phyloP scores from a whole-genome alignment of 805 yeast species.

The Yamadazyma ubonensis region DNA sequence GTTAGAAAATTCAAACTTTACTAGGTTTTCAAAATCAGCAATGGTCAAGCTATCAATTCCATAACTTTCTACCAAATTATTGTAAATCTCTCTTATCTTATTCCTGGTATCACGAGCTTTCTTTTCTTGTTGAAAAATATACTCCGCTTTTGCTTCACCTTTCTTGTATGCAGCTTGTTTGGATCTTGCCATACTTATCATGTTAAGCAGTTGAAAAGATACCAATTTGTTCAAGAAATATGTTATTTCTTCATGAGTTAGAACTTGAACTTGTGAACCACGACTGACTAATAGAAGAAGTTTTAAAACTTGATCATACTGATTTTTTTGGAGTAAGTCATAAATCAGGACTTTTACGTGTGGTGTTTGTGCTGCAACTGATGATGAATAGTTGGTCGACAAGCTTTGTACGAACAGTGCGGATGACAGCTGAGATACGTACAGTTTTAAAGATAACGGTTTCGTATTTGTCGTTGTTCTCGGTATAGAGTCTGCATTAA shows the following conservation, averaged over 20 bases:
- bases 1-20: slow-evolving; percentile 33
- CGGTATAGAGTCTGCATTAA: background rate
- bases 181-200: slow-evolving; percentile 14
- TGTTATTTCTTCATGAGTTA: slow-evolving; percentile 21
- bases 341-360: slow-evolving; percentile 17
- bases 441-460: background rate
- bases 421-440: slow-evolving; percentile 6
- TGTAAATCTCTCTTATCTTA: slow-evolving; percentile 24
- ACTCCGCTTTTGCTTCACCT: background rate
- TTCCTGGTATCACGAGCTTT: slow-evolving; percentile 17
- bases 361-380: slow-evolving; percentile 11
- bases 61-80: slow-evolving; percentile 20
- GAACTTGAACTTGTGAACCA: slow-evolving; percentile 5
- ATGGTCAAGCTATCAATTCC: slow-evolving; percentile 15
- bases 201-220: slow-evolving; percentile 18
- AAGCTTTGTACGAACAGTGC: slow-evolving; percentile 14
- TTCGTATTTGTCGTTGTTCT: background rate
- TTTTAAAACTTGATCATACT: slow-evolving; percentile 17
- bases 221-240: slow-evolving; percentile 20
- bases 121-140: slow-evolving; percentile 7
- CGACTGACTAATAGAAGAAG: slow-evolving; percentile 12
- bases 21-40: slow-evolving; percentile 39
- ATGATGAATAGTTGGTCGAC: slow-evolving; percentile 15
- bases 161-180: slow-evolving; percentile 1
- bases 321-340: slow-evolving; percentile 15